Evolutionary conservation across 2,329 filamentous ascomycete genomes (phyloP).

Genomic region (Cytospora piceae): DNA sequence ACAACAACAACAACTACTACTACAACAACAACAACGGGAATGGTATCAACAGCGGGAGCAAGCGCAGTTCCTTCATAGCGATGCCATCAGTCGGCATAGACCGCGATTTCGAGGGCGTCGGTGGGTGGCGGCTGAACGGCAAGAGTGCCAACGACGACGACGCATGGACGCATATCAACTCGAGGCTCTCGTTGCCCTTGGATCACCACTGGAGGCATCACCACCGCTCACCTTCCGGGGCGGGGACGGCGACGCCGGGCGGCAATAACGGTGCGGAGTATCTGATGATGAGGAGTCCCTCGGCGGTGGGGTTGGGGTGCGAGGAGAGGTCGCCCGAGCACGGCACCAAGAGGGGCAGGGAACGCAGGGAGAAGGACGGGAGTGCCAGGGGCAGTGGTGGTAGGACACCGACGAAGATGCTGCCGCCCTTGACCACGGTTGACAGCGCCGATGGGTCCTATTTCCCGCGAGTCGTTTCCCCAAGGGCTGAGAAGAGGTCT

Average conservation of each 20-base stretch:
- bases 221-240: conserved; percentile 47
- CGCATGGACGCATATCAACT: conserved; percentile 57
- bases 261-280: conserved; percentile 46
- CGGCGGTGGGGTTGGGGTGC: conserved; percentile 33
- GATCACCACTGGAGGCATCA: conserved; percentile 49
- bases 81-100: conserved; percentile 54
- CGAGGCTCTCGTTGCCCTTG: conserved; percentile 51
- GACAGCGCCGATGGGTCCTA: conserved; percentile 45
- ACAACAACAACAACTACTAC: conserved; percentile 35
- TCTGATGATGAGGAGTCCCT: conserved; percentile 48
- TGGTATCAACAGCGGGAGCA: conserved; percentile 23
- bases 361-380: conserved; percentile 28
- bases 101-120: conserved; percentile 63
- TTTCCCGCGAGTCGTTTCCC: conserved; percentile 44
- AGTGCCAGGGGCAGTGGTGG: conserved; percentile 34
- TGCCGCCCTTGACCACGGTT: conserved; percentile 38
- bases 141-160: conserved; percentile 47
- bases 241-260: conserved; percentile 43
- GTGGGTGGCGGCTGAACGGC: conserved; percentile 59
- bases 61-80: conserved; percentile 36
- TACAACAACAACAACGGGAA: conserved; percentile 35
- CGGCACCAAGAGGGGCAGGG: conserved; percentile 32
- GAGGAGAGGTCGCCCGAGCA: conserved; percentile 40
- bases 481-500: conserved; percentile 40
- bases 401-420: conserved; percentile 49